Conservation (phyloP, 2,329 filamentous ascomycete genomes). For the Talaromyces sp. region DNA sequence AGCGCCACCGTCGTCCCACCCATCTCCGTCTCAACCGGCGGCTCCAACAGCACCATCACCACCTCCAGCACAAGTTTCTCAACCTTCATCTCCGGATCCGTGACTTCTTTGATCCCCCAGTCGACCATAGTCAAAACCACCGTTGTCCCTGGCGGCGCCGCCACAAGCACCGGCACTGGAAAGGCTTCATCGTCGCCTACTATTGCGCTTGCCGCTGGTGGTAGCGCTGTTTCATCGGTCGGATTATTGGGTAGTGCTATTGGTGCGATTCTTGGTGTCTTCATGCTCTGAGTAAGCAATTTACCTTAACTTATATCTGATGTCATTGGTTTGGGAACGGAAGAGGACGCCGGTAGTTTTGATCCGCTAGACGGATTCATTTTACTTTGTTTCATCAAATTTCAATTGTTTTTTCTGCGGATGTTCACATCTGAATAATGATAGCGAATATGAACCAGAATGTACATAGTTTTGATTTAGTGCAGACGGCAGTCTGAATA, state of each 20-base stretch:
- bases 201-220: conserved; percentile 5
- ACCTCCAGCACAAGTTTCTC: conserved; percentile 15
- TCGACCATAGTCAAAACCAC: conserved; percentile 17
- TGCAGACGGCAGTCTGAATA: neutral
- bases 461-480: conserved; percentile 2
- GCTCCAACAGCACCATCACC: conserved; percentile 8
- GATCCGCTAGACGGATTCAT: neutral
- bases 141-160: conserved; percentile 7
- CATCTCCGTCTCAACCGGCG: conserved; percentile 9
- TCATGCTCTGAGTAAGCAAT: conserved; percentile 2
- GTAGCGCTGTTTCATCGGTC: neutral
- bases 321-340: neutral
- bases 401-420: neutral
- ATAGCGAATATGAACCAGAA: neutral
- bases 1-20: conserved; percentile 9
- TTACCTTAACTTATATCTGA: neutral
- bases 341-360: neutral
- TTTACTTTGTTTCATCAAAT: neutral
- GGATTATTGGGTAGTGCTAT: conserved; percentile 2
- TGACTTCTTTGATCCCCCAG: conserved; percentile 11
- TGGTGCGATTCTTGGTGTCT: conserved; percentile 12
- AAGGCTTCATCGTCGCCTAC: conserved; percentile 7
- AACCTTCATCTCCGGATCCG: conserved; percentile 7
- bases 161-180: neutral
- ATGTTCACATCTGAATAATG: conserved; percentile 1